These are phyloP conservation scores for Solanum habrochaites DNA, from an alignment of 257 asterid genomes.

Conservation along the genomic window DNA sequence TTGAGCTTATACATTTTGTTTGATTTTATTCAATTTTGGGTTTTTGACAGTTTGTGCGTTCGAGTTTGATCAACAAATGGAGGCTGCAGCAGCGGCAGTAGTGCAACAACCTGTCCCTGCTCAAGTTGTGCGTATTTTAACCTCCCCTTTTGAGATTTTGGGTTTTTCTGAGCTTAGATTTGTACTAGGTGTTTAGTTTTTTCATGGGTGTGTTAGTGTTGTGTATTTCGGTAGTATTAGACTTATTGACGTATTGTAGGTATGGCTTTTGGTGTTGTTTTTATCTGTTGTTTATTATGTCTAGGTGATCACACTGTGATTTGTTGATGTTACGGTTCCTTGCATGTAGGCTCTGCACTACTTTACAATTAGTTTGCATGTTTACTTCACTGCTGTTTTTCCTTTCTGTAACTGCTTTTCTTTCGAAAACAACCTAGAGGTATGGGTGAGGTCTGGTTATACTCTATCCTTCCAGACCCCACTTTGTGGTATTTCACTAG, in stretches of 20 bases:
- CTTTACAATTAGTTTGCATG: background rate
- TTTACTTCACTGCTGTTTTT: background rate
- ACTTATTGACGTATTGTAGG: background rate
- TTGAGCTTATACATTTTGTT: background rate
- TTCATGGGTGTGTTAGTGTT: background rate
- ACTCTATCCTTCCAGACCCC: background rate
- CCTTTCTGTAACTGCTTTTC: background rate
- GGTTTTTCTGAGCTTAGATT: background rate
- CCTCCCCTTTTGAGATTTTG: background rate
- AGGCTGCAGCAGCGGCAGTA: slow-evolving; percentile 17
- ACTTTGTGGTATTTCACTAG: background rate
- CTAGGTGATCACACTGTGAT: background rate
- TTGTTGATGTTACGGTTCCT: background rate
- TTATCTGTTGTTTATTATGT: background rate
- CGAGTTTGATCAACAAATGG: slow-evolving; percentile 23
- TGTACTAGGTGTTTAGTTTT: background rate
- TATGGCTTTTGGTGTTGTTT: background rate
- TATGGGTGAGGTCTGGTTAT: background rate
- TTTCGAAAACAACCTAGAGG: background rate
- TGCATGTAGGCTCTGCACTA: background rate
- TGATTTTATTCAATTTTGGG: background rate
- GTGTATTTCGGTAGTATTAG: background rate
- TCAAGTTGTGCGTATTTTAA: background rate
- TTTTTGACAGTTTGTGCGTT: slow-evolving; percentile 16
- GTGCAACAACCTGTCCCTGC: slow-evolving; percentile 11